A percentile compares a stretch with the other conserved stretches of the same genome.
Conservation (phyloP, 2,329 filamentous ascomycete species). For the Botryotinia globosa region DNA sequence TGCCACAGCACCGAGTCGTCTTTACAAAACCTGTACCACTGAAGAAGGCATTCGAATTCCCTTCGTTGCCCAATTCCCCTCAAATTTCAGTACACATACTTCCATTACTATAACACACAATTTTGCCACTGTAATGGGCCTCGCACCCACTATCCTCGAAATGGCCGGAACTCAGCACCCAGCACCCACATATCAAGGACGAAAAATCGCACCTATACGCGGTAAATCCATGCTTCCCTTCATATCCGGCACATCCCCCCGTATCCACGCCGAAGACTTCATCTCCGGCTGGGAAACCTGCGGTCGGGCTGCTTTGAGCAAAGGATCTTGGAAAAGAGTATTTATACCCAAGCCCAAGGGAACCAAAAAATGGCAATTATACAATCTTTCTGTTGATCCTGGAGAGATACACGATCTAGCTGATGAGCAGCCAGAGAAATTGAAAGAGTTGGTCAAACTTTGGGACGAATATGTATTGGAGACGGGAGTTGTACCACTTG, state of each 20-base stretch:
- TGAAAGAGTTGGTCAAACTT: constrained; percentile 49
- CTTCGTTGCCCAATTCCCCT: neutral
- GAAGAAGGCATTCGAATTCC: neutral
- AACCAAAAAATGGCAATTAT: constrained; percentile 56
- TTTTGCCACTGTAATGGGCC: neutral
- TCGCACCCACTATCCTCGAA: neutral
- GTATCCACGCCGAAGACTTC: neutral
- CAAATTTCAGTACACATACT: neutral
- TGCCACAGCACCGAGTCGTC: neutral
- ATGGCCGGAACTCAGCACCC: neutral
- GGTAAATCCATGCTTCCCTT: neutral
- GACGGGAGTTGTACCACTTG: constrained; percentile 57
- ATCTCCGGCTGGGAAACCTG: neutral
- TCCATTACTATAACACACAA: neutral
- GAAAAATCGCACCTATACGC: neutral
- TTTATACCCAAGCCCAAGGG: constrained; percentile 54
- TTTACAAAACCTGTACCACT: neutral
- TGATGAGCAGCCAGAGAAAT: constrained; percentile 42
- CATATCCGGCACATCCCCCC: neutral
- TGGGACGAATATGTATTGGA: constrained; percentile 60
- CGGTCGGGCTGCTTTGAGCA: neutral
- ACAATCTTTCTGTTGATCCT: constrained; percentile 50
- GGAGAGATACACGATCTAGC: constrained; percentile 50
- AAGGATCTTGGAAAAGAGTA: neutral
- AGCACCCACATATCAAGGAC: neutral